Evolutionary conservation across 1,284 basidiomycete genomes (phyloP).

Genomic region (Cyathus olla): DNA sequence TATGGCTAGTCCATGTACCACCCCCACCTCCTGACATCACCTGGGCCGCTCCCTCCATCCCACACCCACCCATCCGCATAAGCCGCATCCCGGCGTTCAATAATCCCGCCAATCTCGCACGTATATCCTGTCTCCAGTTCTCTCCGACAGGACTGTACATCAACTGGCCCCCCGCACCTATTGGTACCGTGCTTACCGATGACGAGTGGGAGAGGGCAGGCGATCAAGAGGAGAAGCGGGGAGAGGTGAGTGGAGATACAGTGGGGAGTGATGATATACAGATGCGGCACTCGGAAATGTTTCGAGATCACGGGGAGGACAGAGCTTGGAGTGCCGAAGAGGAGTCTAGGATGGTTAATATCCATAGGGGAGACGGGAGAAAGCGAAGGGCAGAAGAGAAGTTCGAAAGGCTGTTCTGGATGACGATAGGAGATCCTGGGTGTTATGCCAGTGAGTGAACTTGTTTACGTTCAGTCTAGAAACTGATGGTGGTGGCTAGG

Average conservation of each 20-base stretch:
- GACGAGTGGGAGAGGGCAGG: not conserved
- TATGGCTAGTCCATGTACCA: constrained; percentile 1
- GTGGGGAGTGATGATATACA: not conserved
- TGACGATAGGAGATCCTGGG: not conserved
- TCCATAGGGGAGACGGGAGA: too few relatives aligned
- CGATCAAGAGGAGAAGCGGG: not conserved
- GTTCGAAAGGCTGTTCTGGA: not conserved
- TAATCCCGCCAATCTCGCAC: not conserved
- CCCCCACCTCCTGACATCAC: not conserved
- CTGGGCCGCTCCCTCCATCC: not conserved
- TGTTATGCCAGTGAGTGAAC: not conserved
- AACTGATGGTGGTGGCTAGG: not conserved
- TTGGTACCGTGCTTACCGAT: too few relatives aligned
- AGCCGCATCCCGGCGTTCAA: not conserved
- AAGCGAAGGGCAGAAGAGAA: not conserved
- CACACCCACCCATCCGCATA: not conserved
- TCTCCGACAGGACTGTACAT: constrained; percentile 2
- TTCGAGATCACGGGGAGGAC: too few relatives aligned
- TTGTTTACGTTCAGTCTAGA: not conserved
- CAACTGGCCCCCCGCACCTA: not conserved
- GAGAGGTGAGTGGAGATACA: not conserved
- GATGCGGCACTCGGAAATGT: too few relatives aligned
- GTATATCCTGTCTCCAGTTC: not conserved
- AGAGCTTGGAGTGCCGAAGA: too few relatives aligned
- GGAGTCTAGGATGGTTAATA: too few relatives aligned